phyloP scores from a whole-genome alignment of 2,329 filamentous ascomycete genomes.

The Myriosclerotinia scirpicola region DNA sequence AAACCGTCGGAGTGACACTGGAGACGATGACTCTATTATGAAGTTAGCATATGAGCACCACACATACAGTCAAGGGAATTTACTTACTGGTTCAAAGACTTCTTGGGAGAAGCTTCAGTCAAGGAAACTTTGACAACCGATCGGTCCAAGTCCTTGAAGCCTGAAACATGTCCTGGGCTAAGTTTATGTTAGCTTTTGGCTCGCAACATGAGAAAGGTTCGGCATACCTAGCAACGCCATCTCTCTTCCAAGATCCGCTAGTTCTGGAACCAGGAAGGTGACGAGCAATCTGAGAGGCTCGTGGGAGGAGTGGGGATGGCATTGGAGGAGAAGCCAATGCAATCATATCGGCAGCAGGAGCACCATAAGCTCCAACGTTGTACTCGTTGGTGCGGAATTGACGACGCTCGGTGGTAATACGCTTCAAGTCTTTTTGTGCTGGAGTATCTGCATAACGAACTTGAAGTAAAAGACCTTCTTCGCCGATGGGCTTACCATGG shows the following conservation, averaged over 20 bases:
- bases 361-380: slow-evolving; percentile 70
- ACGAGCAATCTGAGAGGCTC: slow-evolving; percentile 38
- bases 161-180: slow-evolving; percentile 31
- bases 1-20: slow-evolving; percentile 38
- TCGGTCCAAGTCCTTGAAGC: slow-evolving; percentile 41
- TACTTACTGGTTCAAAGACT: slow-evolving; percentile 37
- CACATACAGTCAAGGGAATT: not conserved
- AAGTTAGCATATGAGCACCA: not conserved
- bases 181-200: not conserved
- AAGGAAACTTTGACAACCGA: slow-evolving; percentile 35
- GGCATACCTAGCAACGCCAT: slow-evolving; percentile 31
- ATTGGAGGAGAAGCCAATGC: slow-evolving; percentile 54
- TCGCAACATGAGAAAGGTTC: not conserved
- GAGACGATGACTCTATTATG: slow-evolving; percentile 8
- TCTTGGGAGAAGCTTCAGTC: slow-evolving; percentile 34
- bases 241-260: slow-evolving; percentile 41
- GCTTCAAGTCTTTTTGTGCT: slow-evolving; percentile 93
- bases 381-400: slow-evolving; percentile 97
- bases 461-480: slow-evolving; percentile 81
- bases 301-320: slow-evolving; percentile 37
- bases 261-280: slow-evolving; percentile 37
- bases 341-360: slow-evolving; percentile 38
- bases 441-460: slow-evolving; percentile 97
- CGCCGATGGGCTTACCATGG: slow-evolving; percentile 74
- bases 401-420: slow-evolving; percentile 89